A percentile compares a stretch with the other conserved stretches of the same genome.
Conservation (phyloP, 306 rosid species). For the Lathyrus tuberosus region DNA sequence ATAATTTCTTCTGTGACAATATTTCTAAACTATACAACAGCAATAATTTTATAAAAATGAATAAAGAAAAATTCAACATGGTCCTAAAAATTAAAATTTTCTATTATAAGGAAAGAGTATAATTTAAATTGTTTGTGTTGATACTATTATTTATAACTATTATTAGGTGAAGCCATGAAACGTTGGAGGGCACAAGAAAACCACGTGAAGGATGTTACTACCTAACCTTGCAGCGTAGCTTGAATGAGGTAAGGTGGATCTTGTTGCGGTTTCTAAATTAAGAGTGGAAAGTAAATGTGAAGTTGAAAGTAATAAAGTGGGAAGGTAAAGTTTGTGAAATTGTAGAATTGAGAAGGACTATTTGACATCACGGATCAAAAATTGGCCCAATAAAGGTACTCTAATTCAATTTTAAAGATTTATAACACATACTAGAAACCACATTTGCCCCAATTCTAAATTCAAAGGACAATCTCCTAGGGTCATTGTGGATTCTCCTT, state of each 20-base stretch:
- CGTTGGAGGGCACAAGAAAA: neutral
- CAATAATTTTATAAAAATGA: too few relatives aligned
- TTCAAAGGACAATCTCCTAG: neutral
- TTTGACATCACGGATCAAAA: constrained; percentile 10
- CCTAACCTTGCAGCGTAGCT: constrained; percentile 27
- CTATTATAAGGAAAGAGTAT: too few relatives aligned
- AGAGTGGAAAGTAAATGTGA: neutral
- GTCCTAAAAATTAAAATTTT: too few relatives aligned
- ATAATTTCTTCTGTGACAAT: too few relatives aligned
- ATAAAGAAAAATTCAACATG: too few relatives aligned
- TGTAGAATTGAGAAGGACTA: neutral
- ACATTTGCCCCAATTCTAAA: constrained; percentile 14
- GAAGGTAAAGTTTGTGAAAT: constrained; percentile 14
- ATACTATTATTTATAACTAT: too few relatives aligned
- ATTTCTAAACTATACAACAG: too few relatives aligned
- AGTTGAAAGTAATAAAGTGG: neutral
- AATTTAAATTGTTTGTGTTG: too few relatives aligned
- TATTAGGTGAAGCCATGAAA: neutral
- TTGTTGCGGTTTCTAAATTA: constrained; percentile 6
- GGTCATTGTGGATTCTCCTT: constrained; percentile 8
- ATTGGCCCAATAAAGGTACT: neutral
- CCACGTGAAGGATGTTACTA: constrained; percentile 34
- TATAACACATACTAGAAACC: constrained; percentile 5
- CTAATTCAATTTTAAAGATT: constrained; percentile 16
- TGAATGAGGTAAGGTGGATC: neutral